Evolutionary conservation across 805 yeast species (phyloP).

Genomic region (Saccharomycopsis sp.): DNA sequence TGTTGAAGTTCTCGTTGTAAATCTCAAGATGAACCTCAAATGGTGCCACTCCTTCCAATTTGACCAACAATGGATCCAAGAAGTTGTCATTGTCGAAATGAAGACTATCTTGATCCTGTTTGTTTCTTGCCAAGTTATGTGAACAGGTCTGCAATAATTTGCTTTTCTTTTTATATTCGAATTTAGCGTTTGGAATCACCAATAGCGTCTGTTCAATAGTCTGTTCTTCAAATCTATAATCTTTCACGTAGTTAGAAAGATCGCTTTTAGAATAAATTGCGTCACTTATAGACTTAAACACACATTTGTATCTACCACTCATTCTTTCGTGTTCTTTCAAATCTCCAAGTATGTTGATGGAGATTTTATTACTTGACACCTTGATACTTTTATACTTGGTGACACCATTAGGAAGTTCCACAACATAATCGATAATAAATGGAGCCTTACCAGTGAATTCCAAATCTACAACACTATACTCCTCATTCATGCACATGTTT

Average conservation of each 20-base stretch:
- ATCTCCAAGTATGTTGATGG: slow-evolving; percentile 33
- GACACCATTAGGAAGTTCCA: slow-evolving; percentile 51
- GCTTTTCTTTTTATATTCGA: slow-evolving; percentile 35
- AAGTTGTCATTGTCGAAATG: slow-evolving; percentile 31
- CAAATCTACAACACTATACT: slow-evolving; percentile 41
- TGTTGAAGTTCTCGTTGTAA: slow-evolving; percentile 54
- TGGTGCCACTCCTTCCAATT: slow-evolving; percentile 56
- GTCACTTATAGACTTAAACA: slow-evolving; percentile 60
- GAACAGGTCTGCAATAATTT: slow-evolving; percentile 47
- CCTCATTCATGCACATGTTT: slow-evolving; percentile 43
- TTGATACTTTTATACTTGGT: slow-evolving; percentile 34
- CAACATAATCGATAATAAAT: slow-evolving; percentile 62
- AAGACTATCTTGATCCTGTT: slow-evolving; percentile 25
- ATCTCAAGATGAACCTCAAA: slow-evolving; percentile 51
- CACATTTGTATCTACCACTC: slow-evolving; percentile 58
- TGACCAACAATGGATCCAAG: slow-evolving; percentile 48
- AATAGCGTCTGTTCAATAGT: slow-evolving; percentile 47
- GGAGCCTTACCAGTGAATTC: slow-evolving; percentile 55
- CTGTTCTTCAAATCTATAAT: slow-evolving; percentile 30
- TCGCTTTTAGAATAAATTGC: slow-evolving; percentile 45
- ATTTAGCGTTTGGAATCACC: slow-evolving; percentile 53
- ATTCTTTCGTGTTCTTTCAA: slow-evolving; percentile 22
- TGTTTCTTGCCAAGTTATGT: slow-evolving; percentile 24
- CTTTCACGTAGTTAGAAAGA: slow-evolving; percentile 26
- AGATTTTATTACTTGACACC: slow-evolving; percentile 46